These are phyloP conservation scores for Trypanosoma conorhini DNA, from an alignment of 208 protist genomes.

Conservation along the genomic window DNA sequence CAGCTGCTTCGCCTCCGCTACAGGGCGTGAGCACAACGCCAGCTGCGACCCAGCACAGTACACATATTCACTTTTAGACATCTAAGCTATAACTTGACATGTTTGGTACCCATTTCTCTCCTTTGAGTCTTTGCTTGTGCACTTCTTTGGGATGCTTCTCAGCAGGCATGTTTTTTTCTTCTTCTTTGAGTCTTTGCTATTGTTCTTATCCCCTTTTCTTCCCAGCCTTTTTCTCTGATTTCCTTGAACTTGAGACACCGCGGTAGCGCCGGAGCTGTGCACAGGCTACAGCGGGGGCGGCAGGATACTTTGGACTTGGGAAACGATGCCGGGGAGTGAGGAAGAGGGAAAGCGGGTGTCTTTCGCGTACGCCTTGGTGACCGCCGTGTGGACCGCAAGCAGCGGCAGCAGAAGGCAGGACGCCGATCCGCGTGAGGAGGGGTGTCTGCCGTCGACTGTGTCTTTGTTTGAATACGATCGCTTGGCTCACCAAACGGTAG, in stretches of 20 bases:
- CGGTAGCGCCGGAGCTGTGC: neutral
- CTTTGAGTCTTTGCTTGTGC: neutral
- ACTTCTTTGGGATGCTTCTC: neutral
- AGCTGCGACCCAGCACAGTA: neutral
- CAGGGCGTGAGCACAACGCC: neutral
- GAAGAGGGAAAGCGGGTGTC: constrained; percentile 14
- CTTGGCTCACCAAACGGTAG: constrained; percentile 14
- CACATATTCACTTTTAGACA: neutral
- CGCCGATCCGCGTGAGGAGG: neutral
- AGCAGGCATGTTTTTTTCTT: neutral
- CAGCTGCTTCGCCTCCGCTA: constrained; percentile 1
- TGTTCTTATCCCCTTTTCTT: neutral
- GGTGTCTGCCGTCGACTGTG: neutral
- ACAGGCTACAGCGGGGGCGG: neutral
- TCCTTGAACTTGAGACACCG: neutral
- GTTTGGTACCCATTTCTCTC: too few relatives aligned
- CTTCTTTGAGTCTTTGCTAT: neutral
- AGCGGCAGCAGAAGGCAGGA: neutral
- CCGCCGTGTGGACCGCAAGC: constrained; percentile 8
- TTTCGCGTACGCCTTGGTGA: constrained; percentile 20
- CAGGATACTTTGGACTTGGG: neutral
- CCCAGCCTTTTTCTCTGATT: constrained; percentile 2
- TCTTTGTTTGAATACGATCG: neutral
- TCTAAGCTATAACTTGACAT: too few relatives aligned
- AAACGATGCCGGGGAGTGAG: neutral